Conservation (phyloP, 768 basidiomycete genomes). For the Russula sp. region DNA sequence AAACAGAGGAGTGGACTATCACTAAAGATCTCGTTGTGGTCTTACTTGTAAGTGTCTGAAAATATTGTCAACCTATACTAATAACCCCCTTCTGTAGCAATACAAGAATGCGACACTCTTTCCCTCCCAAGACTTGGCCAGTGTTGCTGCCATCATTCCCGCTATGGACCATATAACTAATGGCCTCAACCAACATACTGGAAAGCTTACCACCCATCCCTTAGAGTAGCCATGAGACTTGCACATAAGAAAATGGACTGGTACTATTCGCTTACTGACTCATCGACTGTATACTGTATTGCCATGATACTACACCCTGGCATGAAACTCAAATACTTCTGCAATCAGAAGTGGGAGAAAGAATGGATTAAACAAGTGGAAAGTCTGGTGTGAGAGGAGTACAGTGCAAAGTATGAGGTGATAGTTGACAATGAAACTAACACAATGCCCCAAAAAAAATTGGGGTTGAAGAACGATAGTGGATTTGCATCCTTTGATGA, state of each 20-base stretch:
- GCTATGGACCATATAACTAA: neutral
- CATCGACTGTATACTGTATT: neutral
- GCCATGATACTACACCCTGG: neutral
- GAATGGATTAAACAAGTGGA: slow-evolving; percentile 4
- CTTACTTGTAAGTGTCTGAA: neutral
- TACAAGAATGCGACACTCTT: neutral
- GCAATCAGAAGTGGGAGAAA: slow-evolving; percentile 1
- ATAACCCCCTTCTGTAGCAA: neutral
- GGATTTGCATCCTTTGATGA: neutral
- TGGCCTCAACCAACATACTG: neutral
- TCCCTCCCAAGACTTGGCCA: neutral
- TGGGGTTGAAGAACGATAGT: neutral
- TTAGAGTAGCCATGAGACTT: neutral
- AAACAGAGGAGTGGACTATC: neutral
- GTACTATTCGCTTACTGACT: neutral
- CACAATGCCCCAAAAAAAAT: neutral
- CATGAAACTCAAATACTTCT: slow-evolving; percentile 9
- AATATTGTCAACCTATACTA: too few relatives aligned
- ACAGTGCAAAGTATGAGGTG: neutral
- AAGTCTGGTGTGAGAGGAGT: neutral
- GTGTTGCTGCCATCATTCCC: neutral
- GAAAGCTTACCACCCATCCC: neutral
- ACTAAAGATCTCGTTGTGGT: neutral
- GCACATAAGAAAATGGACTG: neutral
- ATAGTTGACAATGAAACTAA: neutral